Percentiles rank a stretch among this genome's conserved stretches.
These are phyloP conservation scores for Monosporascus sp. DNA, from an alignment of 2,329 filamentous ascomycete species.

Conservation along the genomic window DNA sequence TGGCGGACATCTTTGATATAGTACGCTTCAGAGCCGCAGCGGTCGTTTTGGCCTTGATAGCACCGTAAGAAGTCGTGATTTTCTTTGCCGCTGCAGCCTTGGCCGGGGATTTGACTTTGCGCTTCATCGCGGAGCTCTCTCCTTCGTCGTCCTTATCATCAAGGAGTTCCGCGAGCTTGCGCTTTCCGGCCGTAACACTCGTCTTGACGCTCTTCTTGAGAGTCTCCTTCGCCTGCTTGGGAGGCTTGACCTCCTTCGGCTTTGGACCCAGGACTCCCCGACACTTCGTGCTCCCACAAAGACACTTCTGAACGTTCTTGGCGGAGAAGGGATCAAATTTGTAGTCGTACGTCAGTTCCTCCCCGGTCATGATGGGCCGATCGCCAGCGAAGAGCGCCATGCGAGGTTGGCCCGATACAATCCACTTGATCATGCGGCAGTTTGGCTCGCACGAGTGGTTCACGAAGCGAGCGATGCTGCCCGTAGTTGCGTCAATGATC, in stretches of 20 bases:
- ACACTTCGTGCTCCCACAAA: conserved; percentile 59
- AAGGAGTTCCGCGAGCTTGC: conserved; percentile 51
- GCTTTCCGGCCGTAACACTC: conserved; percentile 44
- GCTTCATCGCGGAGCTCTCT: conserved; percentile 34
- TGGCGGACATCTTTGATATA: conserved; percentile 34
- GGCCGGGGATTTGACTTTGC: conserved; percentile 38
- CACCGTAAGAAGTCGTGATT: conserved; percentile 25
- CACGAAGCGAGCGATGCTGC: conserved; percentile 94
- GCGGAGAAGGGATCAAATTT: conserved; percentile 66
- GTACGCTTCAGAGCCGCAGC: conserved; percentile 33
- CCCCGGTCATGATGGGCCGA: conserved; percentile 83
- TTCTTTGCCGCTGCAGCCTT: conserved; percentile 22
- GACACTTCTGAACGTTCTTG: conserved; percentile 63
- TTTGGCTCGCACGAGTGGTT: conserved; percentile 97
- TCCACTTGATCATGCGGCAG: conserved; percentile 97
- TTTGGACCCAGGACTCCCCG: conserved; percentile 60
- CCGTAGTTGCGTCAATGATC: conserved; percentile 95
- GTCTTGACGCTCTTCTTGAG: conserved; percentile 28
- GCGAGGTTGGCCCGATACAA: conserved; percentile 84
- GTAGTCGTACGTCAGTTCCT: conserved; percentile 93
- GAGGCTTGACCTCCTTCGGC: conserved; percentile 48
- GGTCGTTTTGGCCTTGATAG: conserved; percentile 30
- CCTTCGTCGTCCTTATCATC: conserved; percentile 31
- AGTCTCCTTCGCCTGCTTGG: conserved; percentile 31
- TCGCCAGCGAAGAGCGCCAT: conserved; percentile 97